Conservation (phyloP, 805 yeast genomes). For the Starmerella roubikii region DNA sequence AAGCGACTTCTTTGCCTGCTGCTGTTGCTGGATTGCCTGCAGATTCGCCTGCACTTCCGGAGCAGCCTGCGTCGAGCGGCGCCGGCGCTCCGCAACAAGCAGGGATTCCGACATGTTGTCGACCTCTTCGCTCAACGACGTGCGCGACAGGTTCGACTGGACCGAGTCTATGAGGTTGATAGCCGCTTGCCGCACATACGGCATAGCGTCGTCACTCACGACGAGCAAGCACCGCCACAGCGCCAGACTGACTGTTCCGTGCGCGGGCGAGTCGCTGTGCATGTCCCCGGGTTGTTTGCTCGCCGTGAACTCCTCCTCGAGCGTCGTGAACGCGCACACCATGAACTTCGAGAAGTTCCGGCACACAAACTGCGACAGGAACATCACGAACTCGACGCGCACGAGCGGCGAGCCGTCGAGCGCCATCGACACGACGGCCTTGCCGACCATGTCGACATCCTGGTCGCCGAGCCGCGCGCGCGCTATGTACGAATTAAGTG, state of each 20-base stretch:
- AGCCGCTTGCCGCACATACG: conserved; percentile 62
- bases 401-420: conserved; percentile 87
- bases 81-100: neutral
- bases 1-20: neutral
- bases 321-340: conserved; percentile 73
- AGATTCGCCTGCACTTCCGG: neutral
- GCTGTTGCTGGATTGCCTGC: neutral
- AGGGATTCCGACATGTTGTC: conserved; percentile 28
- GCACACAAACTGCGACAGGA: conserved; percentile 58
- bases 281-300: conserved; percentile 42
- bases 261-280: conserved; percentile 59
- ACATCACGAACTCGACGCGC: conserved; percentile 67
- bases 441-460: conserved; percentile 33
- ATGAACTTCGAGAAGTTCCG: conserved; percentile 61
- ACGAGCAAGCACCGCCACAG: conserved; percentile 77
- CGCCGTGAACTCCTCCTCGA: conserved; percentile 64
- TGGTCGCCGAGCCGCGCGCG: conserved; percentile 35
- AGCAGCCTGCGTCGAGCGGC: neutral
- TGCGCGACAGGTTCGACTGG: conserved; percentile 45
- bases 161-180: conserved; percentile 64
- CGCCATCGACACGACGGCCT: conserved; percentile 49
- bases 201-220: conserved; percentile 75
- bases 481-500: conserved; percentile 43
- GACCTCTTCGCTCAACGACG: conserved; percentile 53
- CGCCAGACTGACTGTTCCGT: conserved; percentile 74